These are phyloP conservation scores for Populus hybrid DNA, from an alignment of 441 rosid species.

Conservation along the genomic window DNA sequence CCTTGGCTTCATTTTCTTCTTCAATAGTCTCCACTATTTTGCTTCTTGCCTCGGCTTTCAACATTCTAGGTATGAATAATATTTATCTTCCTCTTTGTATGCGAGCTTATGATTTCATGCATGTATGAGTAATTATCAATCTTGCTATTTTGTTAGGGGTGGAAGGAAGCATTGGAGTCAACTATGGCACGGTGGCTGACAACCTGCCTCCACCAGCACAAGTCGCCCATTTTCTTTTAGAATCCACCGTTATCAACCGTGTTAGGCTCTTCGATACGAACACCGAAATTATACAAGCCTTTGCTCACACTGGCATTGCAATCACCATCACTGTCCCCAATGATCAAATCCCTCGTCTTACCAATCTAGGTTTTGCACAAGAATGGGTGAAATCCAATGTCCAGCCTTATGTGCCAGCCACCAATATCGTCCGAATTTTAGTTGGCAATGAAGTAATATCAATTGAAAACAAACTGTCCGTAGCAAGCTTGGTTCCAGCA, in stretches of 20 bases:
- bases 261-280: constrained; percentile 66
- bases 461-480: constrained; percentile 37
- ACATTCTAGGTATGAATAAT: constrained; percentile 24
- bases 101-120: neutral
- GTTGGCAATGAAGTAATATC: constrained; percentile 82
- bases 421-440: constrained; percentile 62
- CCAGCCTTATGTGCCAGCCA: constrained; percentile 56
- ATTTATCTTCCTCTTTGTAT: neutral
- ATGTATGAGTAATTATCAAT: neutral
- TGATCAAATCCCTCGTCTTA: constrained; percentile 61
- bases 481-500: constrained; percentile 55
- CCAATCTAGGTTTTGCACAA: constrained; percentile 49
- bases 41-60: constrained; percentile 15
- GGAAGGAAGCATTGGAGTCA: constrained; percentile 54
- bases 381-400: constrained; percentile 56
- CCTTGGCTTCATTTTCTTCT: constrained; percentile 17
- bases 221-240: constrained; percentile 63
- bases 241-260: constrained; percentile 61
- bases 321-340: constrained; percentile 63
- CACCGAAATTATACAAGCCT: constrained; percentile 52
- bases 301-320: constrained; percentile 57
- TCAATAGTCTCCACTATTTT: constrained; percentile 10
- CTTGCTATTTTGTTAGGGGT: constrained; percentile 26
- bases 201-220: constrained; percentile 67
- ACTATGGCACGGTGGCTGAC: constrained; percentile 72